These are phyloP conservation scores for Paraurostyla sp. DNA, from an alignment of 73 alveolate species.

Conservation along the genomic window DNA sequence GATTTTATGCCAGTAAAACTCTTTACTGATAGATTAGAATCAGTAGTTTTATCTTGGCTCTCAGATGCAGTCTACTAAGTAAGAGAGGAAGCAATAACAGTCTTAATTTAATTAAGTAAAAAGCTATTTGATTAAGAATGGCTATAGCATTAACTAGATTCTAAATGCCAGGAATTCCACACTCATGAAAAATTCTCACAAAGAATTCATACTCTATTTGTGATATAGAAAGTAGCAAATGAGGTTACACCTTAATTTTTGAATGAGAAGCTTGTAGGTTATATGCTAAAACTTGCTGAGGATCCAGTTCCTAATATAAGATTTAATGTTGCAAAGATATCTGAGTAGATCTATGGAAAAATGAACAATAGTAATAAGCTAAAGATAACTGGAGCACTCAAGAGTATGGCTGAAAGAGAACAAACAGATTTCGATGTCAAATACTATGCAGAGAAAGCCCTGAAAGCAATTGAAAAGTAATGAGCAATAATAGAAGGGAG, in stretches of 20 bases:
- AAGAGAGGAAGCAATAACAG: conserved; percentile 68
- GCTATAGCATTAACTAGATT: conserved; percentile 71
- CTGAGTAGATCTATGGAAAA: conserved; percentile 7
- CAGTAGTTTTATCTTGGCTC: conserved; percentile 66
- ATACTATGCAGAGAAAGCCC: conserved; percentile 55
- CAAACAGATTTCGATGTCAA: conserved; percentile 61
- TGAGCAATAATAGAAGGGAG: too few species aligned
- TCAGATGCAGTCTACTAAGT: conserved; percentile 79
- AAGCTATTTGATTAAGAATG: conserved; percentile 72
- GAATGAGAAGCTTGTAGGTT: conserved; percentile 70
- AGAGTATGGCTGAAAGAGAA: conserved; percentile 29
- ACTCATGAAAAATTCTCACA: conserved; percentile 76
- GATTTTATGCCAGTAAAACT: conserved; percentile 63
- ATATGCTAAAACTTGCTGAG: conserved; percentile 66
- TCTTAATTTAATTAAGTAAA: conserved; percentile 46
- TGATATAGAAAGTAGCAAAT: conserved; percentile 49
- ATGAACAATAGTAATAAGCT: conserved; percentile 18
- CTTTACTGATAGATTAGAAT: conserved; percentile 66
- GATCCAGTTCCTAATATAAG: conserved; percentile 88
- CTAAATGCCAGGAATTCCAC: conserved; percentile 67
- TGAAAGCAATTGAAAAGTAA: background rate
- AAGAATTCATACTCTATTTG: conserved; percentile 78
- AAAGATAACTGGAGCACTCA: background rate
- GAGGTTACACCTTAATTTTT: conserved; percentile 69
- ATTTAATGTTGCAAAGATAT: conserved; percentile 83